Base-by-base conservation (phyloP, 257 asterid species). In the Gardenia jasminoides region DNA sequence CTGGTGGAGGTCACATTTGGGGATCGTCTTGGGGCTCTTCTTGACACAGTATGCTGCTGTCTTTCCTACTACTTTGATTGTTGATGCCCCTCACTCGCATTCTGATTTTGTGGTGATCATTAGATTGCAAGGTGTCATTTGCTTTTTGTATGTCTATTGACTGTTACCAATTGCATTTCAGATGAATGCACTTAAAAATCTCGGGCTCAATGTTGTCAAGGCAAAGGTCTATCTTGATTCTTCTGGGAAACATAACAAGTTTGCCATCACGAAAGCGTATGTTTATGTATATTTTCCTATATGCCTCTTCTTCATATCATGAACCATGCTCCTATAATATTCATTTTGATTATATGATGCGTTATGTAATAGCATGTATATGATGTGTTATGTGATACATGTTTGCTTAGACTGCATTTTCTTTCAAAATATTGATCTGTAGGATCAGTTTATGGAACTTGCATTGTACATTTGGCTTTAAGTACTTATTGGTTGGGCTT, bases 11-110 rank as follows among this genome's bases (percentile, higher is more conserved):
- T 94, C 81, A 93, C 98, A 70, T 94, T 94, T 67, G 99, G 99
- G 76, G 97, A 94, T 84, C 98, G 99, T 52, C 97, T 94, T 13
- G 99, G 99, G 79, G 91, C 97, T 81, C 98, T 94, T 72, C 88
- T 94, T 47, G 99, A 94, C 87, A 94, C 99, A 0, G 99, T 94
- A 88, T 50, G 86, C 62, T 26, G 12, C 39, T 47, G 9, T 71
- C 75, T 74, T 30, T 76, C 74, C 54, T 74, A 79, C 58, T 64
- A 22, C 7, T 43, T 10, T 20, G 31, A 19, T 7, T 70, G 8
- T 70, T 74, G 64, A 73, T 44, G 71, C 69, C 61, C 64, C 44
- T 31, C 28, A 2, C 13, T 74, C 24, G 58, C n/a, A 44, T 19
- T 62, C 33, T 64, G 59, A 62, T 62, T 62, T 62, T 62, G 68